Percentiles rank a stretch among this genome's conserved stretches.
Evolutionary conservation across 805 yeast species (phyloP).

Genomic region (Jamesozyma hellenica): DNA sequence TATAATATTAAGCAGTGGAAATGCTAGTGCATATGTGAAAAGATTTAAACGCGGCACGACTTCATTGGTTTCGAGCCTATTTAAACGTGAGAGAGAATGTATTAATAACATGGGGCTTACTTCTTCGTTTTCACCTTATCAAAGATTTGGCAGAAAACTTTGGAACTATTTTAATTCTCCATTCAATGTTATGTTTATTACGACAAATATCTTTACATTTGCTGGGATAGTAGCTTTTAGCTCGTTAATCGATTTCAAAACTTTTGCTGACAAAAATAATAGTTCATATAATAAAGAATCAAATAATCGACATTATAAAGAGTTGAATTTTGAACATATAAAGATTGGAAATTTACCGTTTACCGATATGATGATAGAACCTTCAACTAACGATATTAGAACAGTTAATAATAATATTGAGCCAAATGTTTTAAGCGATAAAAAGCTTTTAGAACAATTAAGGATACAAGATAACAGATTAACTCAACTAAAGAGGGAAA

Average conservation of each 20-base stretch:
- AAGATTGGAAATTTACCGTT: too few species aligned
- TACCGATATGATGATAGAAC: too few species aligned
- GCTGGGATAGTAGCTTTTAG: conserved; percentile 29
- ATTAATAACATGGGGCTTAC: too few species aligned
- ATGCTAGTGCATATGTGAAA: not conserved
- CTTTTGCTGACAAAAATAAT: not conserved
- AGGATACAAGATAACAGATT: not conserved
- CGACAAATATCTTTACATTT: conserved; percentile 30
- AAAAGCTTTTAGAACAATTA: not conserved
- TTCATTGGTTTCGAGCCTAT: not conserved
- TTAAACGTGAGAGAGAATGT: too few species aligned
- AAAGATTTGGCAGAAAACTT: conserved; percentile 8
- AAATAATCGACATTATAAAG: not conserved
- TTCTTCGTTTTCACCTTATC: too few species aligned
- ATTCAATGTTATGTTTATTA: conserved; percentile 30
- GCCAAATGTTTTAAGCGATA: not conserved
- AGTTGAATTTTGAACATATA: not conserved
- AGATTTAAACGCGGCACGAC: not conserved
- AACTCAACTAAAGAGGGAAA: not conserved
- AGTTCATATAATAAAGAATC: not conserved
- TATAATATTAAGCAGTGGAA: too few species aligned
- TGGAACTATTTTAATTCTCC: conserved; percentile 35
- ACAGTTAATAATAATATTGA: not conserved
- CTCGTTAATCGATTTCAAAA: conserved; percentile 16
- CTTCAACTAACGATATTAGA: too few species aligned